Conservation (phyloP, 1,284 basidiomycete species). For the Heterobasidion occidentale region DNA sequence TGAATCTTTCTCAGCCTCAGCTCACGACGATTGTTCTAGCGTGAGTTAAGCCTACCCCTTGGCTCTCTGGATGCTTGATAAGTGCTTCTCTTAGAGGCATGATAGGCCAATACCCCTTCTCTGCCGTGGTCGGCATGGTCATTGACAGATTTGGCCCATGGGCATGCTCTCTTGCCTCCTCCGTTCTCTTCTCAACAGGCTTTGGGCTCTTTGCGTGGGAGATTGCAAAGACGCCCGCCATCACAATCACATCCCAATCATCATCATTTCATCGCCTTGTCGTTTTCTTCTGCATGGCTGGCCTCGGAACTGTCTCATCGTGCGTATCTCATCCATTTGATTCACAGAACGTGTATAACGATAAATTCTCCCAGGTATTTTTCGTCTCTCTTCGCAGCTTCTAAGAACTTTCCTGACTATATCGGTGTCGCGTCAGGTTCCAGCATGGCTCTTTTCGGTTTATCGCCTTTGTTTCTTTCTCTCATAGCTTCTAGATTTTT, state of each 20-base stretch:
- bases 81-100: constrained; percentile 39
- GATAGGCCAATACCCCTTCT: constrained; percentile 62
- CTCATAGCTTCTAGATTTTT: constrained; percentile 54
- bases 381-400: constrained; percentile 66
- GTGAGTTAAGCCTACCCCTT: constrained; percentile 25
- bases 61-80: background rate
- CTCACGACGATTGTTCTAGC: constrained; percentile 68
- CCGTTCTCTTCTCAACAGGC: constrained; percentile 46
- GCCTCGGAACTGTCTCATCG: constrained; percentile 64
- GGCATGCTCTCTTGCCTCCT: constrained; percentile 55
- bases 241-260: constrained; percentile 27
- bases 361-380: constrained; percentile 47
- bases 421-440: constrained; percentile 59
- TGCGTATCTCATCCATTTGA: constrained; percentile 27
- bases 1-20: constrained; percentile 66
- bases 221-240: constrained; percentile 35
- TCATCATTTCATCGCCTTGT: constrained; percentile 45
- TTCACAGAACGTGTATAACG: background rate
- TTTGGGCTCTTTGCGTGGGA: constrained; percentile 57
- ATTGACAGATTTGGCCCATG: constrained; percentile 55
- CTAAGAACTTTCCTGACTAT: constrained; percentile 55
- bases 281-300: constrained; percentile 52
- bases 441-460: constrained; percentile 64
- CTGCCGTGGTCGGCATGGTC: constrained; percentile 49
- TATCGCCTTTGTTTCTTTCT: constrained; percentile 71